These are phyloP conservation scores for Rubia peregrina DNA, from an alignment of 305 asterid species.

Conservation along the genomic window DNA sequence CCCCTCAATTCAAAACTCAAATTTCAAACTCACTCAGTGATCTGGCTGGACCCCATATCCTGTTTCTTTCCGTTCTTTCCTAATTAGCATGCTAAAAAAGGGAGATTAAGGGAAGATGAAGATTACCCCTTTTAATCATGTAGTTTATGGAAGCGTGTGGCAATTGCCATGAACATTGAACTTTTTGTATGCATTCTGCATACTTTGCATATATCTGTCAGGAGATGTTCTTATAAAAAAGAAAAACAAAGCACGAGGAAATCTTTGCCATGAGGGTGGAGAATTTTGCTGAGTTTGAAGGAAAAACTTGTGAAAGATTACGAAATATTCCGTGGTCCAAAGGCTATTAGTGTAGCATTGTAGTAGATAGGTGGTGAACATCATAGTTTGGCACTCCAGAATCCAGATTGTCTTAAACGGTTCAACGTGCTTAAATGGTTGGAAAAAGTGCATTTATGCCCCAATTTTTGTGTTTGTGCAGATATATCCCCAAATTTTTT, in stretches of 20 bases:
- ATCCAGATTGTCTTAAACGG: not conserved
- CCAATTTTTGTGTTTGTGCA: no score
- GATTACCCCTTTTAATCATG: slow-evolving; percentile 18
- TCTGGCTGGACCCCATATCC: slow-evolving; percentile 10
- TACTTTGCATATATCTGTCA: slow-evolving; percentile 1
- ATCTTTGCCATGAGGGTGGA: not conserved
- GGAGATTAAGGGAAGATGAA: slow-evolving; percentile 23
- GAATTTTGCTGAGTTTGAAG: not conserved
- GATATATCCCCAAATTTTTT: no score
- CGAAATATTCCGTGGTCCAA: slow-evolving; percentile 38
- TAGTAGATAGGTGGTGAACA: slow-evolving; percentile 34
- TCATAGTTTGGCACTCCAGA: slow-evolving; percentile 23
- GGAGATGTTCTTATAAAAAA: not conserved
- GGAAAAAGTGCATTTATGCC: no score
- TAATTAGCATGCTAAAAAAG: slow-evolving; percentile 6
- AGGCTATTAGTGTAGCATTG: slow-evolving; percentile 18
- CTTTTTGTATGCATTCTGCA: not conserved
- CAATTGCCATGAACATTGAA: slow-evolving; percentile 12
- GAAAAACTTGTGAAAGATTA: not conserved
- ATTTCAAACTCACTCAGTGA: slow-evolving; percentile 17
- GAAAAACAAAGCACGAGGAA: not conserved
- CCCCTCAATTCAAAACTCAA: slow-evolving; percentile 19
- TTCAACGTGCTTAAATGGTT: not conserved
- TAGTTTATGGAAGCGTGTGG: slow-evolving; percentile 19
- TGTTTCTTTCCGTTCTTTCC: not conserved